Evolutionary conservation across 2,329 filamentous ascomycete genomes (phyloP), one percentile per base, ranked within the genome.

Genomic region (Dactylellina drechsleri): DNA sequence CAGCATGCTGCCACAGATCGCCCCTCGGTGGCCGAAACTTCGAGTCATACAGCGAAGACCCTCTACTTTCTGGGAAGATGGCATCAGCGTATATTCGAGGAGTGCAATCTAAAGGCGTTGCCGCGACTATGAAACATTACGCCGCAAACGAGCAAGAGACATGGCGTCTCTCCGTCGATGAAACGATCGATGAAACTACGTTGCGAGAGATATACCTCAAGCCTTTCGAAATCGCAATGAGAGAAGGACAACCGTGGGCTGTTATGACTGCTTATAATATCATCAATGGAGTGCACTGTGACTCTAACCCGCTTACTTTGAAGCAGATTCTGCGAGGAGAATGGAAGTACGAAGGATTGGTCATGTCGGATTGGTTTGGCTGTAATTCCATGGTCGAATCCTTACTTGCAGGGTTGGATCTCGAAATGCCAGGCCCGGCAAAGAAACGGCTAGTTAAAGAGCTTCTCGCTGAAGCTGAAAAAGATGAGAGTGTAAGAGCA

Each of bases 11-110:
- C 84, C 92, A 95, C 79, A 87, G 92, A 15, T 91, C 91, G 58
- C 92, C 92, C 0, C 85, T 95, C 0, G 92, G 92, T n/a, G 92
- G 92, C 16, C 86, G 92, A 73, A 93, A 93, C 77, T 96, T 95
- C 78, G 92, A 96, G 82, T 93, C 91, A 0, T 95, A 93, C 79
- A 87, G 88, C 47, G 91, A 92, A 80, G 91, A 92, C 77, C 83
- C 86, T 0, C 89, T 86, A 78, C 83, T 92, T 77, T 85, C 88
- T 1, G 90, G 90, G 2, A 89, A 92, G 79, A 85, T 91, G 73
- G 88, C 86, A 0, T 88, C 91, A 77, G 83, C 84, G 28, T 87
- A 86, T 67, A 84, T 88, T 52, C 85, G 83, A 54, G 87, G 90
- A 20, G 83, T 92, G 0, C 90, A 92, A 80, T 85, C 85, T 10